Conservation (phyloP, 2,329 filamentous ascomycete species). For the Chaetomiaceae sp. region DNA sequence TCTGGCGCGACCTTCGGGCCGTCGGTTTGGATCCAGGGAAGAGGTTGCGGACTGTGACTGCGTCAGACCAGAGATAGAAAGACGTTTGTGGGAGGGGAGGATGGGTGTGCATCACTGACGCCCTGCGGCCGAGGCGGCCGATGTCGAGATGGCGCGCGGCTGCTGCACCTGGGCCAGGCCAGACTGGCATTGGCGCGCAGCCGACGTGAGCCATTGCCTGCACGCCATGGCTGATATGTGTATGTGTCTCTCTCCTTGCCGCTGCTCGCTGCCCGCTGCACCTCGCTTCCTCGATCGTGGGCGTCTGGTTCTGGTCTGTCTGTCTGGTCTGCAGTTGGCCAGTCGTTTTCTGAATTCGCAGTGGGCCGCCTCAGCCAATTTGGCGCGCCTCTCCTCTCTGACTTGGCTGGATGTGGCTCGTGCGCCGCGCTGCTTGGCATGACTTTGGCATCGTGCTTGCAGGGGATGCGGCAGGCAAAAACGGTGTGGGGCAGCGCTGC, state of each 20-base stretch:
- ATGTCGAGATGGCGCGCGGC: conserved; percentile 12
- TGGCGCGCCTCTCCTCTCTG: no score
- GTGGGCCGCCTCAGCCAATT: no score
- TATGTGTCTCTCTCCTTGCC: background rate
- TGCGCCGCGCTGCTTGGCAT: no score
- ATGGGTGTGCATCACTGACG: background rate
- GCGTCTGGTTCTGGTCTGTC: conserved; percentile 14
- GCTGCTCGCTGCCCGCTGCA: background rate
- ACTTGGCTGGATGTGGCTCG: no score
- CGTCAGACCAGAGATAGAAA: background rate
- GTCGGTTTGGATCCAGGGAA: background rate
- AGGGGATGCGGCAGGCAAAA: conserved; percentile 17
- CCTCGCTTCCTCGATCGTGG: background rate
- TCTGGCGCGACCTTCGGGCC: background rate
- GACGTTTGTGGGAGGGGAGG: background rate
- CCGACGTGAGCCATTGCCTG: conserved; percentile 22
- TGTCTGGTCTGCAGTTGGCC: conserved; percentile 12
- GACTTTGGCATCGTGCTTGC: no score
- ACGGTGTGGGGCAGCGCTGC: conserved; percentile 13
- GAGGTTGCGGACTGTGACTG: background rate
- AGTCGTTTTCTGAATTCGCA: no score
- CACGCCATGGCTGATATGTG: conserved; percentile 16
- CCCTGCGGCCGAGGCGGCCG: conserved; percentile 10
- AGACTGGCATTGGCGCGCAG: conserved; percentile 18
- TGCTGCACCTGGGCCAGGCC: conserved; percentile 15